A percentile compares a stretch with the other conserved stretches of the same genome.
Conservation (phyloP, 208 protist genomes). For the Phytomonas sp. region DNA sequence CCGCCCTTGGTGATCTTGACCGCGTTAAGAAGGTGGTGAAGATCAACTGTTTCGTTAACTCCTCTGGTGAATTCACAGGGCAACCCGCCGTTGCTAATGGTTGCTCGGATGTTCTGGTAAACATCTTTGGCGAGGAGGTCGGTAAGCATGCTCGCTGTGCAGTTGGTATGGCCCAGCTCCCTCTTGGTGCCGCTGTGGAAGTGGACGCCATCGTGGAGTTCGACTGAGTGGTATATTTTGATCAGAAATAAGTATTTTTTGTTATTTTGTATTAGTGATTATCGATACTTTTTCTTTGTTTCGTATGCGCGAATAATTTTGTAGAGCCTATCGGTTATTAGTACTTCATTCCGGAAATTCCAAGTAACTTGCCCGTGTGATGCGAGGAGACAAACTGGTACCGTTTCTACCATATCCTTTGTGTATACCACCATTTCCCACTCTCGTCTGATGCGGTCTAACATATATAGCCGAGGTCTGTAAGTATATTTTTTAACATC, state of each 20-base stretch:
- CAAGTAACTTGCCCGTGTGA: background rate
- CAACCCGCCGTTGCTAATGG: constrained; percentile 70
- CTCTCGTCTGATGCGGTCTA: background rate
- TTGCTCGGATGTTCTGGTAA: constrained; percentile 60
- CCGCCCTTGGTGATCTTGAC: constrained; percentile 48
- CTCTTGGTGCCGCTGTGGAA: constrained; percentile 59
- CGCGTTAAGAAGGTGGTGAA: constrained; percentile 69
- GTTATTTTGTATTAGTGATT: constrained; percentile 6
- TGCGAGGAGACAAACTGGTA: background rate
- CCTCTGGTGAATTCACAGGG: constrained; percentile 38
- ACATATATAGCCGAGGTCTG: background rate
- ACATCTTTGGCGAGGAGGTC: constrained; percentile 55
- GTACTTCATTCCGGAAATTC: background rate
- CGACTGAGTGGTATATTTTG: background rate
- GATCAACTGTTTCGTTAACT: constrained; percentile 71
- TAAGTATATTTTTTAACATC: background rate
- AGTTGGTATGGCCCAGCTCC: constrained; percentile 62
- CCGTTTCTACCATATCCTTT: background rate
- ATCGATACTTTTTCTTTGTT: background rate
- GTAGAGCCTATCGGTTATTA: background rate
- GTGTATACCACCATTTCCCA: background rate
- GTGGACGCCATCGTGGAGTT: constrained; percentile 62
- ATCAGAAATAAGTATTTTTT: background rate
- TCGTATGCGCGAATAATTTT: background rate
- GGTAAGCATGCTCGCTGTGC: constrained; percentile 68